phyloP scores from a whole-genome alignment of 768 basidiomycete genomes.

The Crucibulum laeve region DNA sequence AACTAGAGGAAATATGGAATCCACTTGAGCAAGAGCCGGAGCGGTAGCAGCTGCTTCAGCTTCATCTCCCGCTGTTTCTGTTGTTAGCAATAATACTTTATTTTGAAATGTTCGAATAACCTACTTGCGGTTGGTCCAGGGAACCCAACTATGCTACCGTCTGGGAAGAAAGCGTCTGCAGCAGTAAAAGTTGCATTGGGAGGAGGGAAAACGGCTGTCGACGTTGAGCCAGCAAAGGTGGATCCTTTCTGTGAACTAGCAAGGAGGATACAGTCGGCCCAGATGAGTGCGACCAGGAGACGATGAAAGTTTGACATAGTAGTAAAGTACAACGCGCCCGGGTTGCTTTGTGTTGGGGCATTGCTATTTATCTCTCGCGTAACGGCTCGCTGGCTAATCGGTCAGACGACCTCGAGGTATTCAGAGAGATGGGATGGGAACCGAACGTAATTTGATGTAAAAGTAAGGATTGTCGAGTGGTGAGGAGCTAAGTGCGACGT shows the following conservation, averaged over 20 bases:
- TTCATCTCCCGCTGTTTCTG: constrained; percentile 35
- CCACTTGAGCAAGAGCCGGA: constrained; percentile 29
- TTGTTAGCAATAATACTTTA: neutral
- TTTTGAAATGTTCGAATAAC: constrained; percentile 7
- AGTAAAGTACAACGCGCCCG: no score
- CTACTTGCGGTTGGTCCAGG: constrained; percentile 45
- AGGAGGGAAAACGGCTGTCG: constrained; percentile 38
- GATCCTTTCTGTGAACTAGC: constrained; percentile 17
- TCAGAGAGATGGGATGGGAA: no score
- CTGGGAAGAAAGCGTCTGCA: constrained; percentile 35
- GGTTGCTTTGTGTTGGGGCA: no score
- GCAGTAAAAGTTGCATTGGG: constrained; percentile 29
- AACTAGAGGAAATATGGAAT: constrained; percentile 36
- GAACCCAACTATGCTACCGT: constrained; percentile 37
- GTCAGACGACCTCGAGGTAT: no score
- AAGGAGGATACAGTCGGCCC: neutral
- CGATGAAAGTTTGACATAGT: no score
- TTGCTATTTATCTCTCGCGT: no score
- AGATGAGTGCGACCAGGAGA: neutral
- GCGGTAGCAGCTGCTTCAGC: constrained; percentile 37
- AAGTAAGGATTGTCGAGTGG: no score
- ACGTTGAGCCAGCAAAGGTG: constrained; percentile 37
- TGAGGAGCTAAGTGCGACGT: no score
- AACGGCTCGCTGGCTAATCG: no score
- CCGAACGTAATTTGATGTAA: no score